A percentile compares a stretch with the other conserved stretches of the same genome.
phyloP scores from a whole-genome alignment of 1,139 yeast genomes.

The Taphrina deformans region DNA sequence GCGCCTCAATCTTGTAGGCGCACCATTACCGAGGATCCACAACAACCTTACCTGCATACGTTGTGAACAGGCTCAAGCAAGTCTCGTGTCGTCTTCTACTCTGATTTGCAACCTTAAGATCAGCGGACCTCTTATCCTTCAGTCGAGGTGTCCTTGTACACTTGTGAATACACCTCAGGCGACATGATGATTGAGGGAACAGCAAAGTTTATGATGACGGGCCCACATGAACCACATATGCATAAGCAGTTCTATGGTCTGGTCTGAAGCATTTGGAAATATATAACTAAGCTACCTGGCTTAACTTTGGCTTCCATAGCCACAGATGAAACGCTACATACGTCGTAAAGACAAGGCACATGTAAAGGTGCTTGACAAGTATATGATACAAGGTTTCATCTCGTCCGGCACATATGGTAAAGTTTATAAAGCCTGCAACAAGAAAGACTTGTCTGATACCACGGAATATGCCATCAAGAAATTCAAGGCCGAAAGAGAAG shows the following conservation, averaged over 20 bases:
- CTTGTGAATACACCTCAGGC: no score
- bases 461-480: constrained; percentile 74
- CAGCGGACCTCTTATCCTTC: no score
- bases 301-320: no score
- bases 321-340: constrained; percentile 25
- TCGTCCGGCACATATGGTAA: constrained; percentile 99
- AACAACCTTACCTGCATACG: neutral
- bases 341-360: constrained; percentile 66
- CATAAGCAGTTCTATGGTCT: neutral
- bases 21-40: neutral
- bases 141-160: no score
- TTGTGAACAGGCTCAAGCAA: neutral
- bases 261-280: neutral
- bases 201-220: no score
- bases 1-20: neutral
- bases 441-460: constrained; percentile 29
- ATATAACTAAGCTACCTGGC: no score
- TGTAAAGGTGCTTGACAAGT: constrained; percentile 72
- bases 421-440: constrained; percentile 75
- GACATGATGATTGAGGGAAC: no score
- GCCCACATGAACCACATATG: neutral
- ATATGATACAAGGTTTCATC: constrained; percentile 87
- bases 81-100: neutral
- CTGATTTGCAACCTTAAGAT: no score
- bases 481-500: constrained; percentile 91